A percentile compares a stretch with the other conserved stretches of the same genome.
Conservation (phyloP, 805 yeast genomes). For the Candida nemodendra region DNA sequence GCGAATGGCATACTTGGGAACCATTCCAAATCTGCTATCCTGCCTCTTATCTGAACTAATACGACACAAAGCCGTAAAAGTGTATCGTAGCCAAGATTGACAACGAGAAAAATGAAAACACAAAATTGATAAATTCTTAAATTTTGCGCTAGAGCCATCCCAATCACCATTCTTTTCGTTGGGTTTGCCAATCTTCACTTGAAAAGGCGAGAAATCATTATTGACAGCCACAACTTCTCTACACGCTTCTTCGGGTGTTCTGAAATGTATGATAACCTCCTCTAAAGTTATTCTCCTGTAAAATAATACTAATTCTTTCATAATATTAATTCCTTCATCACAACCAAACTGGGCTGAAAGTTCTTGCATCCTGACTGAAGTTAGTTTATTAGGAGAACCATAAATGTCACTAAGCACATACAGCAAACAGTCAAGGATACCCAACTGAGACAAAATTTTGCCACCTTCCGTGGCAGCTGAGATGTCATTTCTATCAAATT, state of each 20-base stretch:
- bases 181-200: slow-evolving; percentile 45
- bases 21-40: slow-evolving; percentile 33
- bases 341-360: slow-evolving; percentile 41
- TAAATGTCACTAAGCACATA: slow-evolving; percentile 56
- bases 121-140: slow-evolving; percentile 59
- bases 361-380: slow-evolving; percentile 43
- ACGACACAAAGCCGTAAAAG: slow-evolving; percentile 30
- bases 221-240: slow-evolving; percentile 37
- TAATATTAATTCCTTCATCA: slow-evolving; percentile 39
- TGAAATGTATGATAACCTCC: slow-evolving; percentile 50
- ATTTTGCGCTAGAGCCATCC: slow-evolving; percentile 54
- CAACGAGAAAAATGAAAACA: slow-evolving; percentile 50
- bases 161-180: slow-evolving; percentile 32
- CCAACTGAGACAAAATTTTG: slow-evolving; percentile 34
- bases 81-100: slow-evolving; percentile 39
- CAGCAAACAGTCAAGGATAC: slow-evolving; percentile 43
- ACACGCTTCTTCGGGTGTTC: slow-evolving; percentile 47
- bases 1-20: slow-evolving; percentile 28
- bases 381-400: slow-evolving; percentile 50
- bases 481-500: slow-evolving; percentile 29
- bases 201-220: slow-evolving; percentile 38
- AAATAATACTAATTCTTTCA: slow-evolving; percentile 44
- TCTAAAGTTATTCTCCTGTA: slow-evolving; percentile 54
- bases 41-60: slow-evolving; percentile 41
- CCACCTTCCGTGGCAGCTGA: slow-evolving; percentile 32